phyloP scores from a whole-genome alignment of 2,329 filamentous ascomycete species.

The Talaromyces sp. region DNA sequence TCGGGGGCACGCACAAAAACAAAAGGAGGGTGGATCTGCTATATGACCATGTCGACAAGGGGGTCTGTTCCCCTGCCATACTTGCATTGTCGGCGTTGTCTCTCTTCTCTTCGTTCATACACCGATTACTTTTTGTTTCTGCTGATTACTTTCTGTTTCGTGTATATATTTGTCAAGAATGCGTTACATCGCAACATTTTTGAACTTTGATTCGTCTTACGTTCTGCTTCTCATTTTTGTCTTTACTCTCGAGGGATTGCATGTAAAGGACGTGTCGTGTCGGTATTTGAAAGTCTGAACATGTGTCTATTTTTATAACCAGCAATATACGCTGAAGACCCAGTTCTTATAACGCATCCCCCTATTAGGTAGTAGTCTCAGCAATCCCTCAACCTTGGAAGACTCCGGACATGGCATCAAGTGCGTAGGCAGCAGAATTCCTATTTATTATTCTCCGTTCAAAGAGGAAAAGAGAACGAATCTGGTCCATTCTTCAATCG shows the following conservation, averaged over 20 bases:
- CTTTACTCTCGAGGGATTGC: neutral
- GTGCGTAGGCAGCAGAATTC: slow-evolving; percentile 2
- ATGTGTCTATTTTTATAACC: neutral
- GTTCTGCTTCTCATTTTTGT: neutral
- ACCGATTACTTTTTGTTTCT: neutral
- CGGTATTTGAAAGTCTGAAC: neutral
- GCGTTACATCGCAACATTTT: neutral
- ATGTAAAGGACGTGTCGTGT: neutral
- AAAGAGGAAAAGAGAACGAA: neutral
- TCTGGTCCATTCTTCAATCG: neutral
- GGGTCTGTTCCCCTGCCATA: neutral
- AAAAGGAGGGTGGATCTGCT: slow-evolving; percentile 8
- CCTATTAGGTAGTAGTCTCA: neutral
- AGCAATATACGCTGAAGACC: neutral
- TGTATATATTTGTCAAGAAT: slow-evolving; percentile 8
- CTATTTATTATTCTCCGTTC: neutral
- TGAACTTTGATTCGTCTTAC: neutral
- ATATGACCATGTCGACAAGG: neutral
- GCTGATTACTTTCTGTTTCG: slow-evolving; percentile 3
- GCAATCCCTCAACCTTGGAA: neutral
- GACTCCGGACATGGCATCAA: neutral
- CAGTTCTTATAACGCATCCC: neutral
- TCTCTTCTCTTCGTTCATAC: slow-evolving; percentile 4
- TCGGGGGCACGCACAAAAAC: neutral
- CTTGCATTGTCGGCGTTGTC: slow-evolving; percentile 11